Percentiles rank a stretch among this genome's conserved stretches.
Conservation (phyloP, 768 basidiomycete species). For the Naganishia kalamii region DNA sequence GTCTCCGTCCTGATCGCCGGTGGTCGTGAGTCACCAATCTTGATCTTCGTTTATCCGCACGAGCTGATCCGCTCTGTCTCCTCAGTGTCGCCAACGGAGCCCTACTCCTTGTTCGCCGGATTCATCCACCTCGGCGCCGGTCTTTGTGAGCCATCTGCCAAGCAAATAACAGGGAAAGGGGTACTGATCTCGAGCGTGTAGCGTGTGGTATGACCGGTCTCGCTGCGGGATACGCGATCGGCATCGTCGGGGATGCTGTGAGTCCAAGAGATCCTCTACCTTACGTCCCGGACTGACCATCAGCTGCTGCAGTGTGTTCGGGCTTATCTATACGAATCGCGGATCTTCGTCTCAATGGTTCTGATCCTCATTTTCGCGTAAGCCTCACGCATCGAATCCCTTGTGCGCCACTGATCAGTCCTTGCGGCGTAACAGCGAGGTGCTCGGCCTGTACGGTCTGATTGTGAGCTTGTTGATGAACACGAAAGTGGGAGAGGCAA, state of each 20-base stretch:
- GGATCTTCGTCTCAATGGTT: constrained; percentile 91
- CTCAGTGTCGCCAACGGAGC: constrained; percentile 55
- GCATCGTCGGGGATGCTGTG: constrained; percentile 86
- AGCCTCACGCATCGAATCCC: constrained; percentile 8
- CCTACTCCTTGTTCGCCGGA: constrained; percentile 77
- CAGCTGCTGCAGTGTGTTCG: constrained; percentile 63
- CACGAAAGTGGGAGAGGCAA: constrained; percentile 57
- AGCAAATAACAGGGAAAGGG: neutral
- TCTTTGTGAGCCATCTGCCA: constrained; percentile 45
- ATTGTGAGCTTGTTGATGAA: constrained; percentile 89
- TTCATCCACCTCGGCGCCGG: constrained; percentile 91
- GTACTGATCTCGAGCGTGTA: neutral
- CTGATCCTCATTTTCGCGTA: constrained; percentile 64
- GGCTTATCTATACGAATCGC: constrained; percentile 82
- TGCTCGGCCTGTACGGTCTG: constrained; percentile 42
- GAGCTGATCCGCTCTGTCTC: no score
- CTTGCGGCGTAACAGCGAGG: constrained; percentile 18
- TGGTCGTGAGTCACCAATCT: neutral
- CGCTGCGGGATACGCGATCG: constrained; percentile 91
- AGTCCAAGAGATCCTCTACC: constrained; percentile 40
- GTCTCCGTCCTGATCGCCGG: constrained; percentile 89
- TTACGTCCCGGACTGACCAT: neutral
- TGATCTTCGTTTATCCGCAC: no score
- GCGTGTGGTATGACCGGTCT: constrained; percentile 86
- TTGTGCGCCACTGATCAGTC: neutral